phyloP scores from a whole-genome alignment of 495 filamentous ascomycete genomes.

The Aspergillus sparsus region DNA sequence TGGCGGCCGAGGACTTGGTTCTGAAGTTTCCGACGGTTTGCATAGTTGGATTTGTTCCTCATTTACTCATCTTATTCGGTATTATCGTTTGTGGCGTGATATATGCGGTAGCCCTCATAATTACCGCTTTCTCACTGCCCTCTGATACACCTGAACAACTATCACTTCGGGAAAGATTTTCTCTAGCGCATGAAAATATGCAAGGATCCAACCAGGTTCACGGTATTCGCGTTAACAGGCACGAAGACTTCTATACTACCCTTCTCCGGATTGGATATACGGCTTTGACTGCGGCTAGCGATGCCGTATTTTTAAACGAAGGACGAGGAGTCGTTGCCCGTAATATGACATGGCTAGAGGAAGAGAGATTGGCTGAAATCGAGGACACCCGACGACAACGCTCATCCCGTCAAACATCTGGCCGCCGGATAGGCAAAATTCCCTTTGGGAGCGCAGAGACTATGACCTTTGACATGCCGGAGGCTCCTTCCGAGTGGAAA shows the following conservation, averaged over 20 bases:
- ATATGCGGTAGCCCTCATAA: conserved; percentile 70
- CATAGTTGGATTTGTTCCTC: conserved; percentile 92
- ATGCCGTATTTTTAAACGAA: conserved; percentile 95
- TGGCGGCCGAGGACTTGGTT: conserved; percentile 46
- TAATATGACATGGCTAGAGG: conserved; percentile 89
- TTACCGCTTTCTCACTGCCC: conserved; percentile 73
- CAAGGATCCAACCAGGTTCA: conserved; percentile 85
- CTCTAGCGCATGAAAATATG: conserved; percentile 77
- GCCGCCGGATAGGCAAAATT: conserved; percentile 32
- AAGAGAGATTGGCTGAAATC: conserved; percentile 70
- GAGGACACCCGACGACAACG: conserved; percentile 40
- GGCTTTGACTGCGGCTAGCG: conserved; percentile 85
- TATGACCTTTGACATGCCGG: conserved; percentile 38
- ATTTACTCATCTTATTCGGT: conserved; percentile 77
- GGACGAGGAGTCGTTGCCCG: conserved; percentile 72
- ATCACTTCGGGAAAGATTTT: conserved; percentile 57
- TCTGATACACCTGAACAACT: conserved; percentile 34
- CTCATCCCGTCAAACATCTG: conserved; percentile 24
- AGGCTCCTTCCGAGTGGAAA: conserved; percentile 38
- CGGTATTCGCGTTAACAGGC: conserved; percentile 72
- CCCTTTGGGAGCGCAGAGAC: conserved; percentile 35
- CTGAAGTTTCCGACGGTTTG: conserved; percentile 90
- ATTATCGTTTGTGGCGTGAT: conserved; percentile 73
- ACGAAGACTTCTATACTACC: conserved; percentile 94
- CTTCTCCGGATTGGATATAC: conserved; percentile 83